These are phyloP conservation scores for Glomus cerebriforme DNA, from an alignment of 192 early-diverging fungal species.

Conservation along the genomic window DNA sequence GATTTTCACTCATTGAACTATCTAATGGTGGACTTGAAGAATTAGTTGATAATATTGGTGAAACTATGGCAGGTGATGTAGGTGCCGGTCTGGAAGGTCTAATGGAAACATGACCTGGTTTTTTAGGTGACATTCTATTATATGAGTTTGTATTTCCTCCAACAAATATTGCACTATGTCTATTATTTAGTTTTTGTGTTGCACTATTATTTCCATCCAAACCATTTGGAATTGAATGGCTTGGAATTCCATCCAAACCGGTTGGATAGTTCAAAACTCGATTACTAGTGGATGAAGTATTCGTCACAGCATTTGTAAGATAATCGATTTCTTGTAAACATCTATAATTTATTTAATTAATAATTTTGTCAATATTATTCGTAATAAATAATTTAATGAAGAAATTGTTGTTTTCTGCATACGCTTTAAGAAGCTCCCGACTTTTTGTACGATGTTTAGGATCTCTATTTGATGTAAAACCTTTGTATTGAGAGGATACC, in stretches of 20 bases:
- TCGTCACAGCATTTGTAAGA: constrained; percentile 48
- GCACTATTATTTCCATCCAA: constrained; percentile 3
- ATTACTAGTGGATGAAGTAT: constrained; percentile 34
- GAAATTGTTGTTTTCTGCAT: constrained; percentile 23
- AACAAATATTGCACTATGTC: constrained; percentile 14
- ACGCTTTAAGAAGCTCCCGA: constrained; percentile 76
- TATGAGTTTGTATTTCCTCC: background rate
- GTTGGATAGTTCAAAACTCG: constrained; percentile 31
- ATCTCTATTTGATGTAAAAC: constrained; percentile 36
- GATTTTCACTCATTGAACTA: background rate
- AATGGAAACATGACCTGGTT: background rate
- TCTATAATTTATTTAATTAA: constrained; percentile 32
- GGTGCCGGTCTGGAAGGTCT: constrained; percentile 29
- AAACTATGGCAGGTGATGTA: background rate
- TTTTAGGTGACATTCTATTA: background rate
- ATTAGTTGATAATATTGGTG: constrained; percentile 17
- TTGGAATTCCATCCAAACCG: constrained; percentile 13
- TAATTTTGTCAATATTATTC: background rate
- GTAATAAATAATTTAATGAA: background rate
- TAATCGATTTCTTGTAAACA: constrained; percentile 65
- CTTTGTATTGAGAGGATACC: background rate
- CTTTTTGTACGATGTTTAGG: constrained; percentile 64
- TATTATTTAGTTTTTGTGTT: constrained; percentile 13
- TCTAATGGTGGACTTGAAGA: constrained; percentile 23
- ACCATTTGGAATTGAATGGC: background rate